phyloP scores from a whole-genome alignment of 805 yeast species.

The Lachancea thermotolerans region DNA sequence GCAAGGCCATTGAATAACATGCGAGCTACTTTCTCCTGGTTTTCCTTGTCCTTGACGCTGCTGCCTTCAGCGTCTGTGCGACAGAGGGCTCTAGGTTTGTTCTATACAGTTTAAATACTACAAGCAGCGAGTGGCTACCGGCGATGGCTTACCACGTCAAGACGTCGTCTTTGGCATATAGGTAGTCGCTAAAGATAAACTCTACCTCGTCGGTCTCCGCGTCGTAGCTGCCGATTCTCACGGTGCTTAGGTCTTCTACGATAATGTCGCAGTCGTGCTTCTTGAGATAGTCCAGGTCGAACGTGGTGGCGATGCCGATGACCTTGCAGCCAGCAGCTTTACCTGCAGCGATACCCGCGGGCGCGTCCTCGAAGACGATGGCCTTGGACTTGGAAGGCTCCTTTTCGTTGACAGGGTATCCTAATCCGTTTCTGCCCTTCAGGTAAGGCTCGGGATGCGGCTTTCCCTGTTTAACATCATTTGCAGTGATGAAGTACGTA shows the following conservation, averaged over 20 bases:
- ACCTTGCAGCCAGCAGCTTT: conserved; percentile 76
- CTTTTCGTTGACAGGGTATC: conserved; percentile 32
- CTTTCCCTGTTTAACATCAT: conserved; percentile 71
- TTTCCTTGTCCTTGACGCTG: no score
- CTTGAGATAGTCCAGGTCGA: conserved; percentile 60
- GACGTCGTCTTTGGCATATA: conserved; percentile 33
- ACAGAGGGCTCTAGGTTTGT: no score
- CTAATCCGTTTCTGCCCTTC: conserved; percentile 41
- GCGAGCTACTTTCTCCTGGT: no score
- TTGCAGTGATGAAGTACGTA: conserved; percentile 74
- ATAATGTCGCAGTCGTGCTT: conserved; percentile 77
- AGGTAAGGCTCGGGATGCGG: conserved; percentile 83
- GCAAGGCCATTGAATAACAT: no score
- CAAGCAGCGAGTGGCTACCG: not conserved
- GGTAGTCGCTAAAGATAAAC: conserved; percentile 33
- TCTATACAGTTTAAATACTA: no score
- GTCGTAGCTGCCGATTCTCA: conserved; percentile 52
- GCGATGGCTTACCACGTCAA: conserved; percentile 26
- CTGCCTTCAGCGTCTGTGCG: no score
- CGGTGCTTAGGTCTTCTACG: conserved; percentile 61
- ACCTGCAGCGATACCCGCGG: conserved; percentile 82
- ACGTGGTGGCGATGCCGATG: conserved; percentile 78
- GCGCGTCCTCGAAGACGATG: conserved; percentile 83
- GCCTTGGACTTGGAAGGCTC: conserved; percentile 36
- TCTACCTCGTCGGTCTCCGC: conserved; percentile 36